Evolutionary conservation across 129 eudicot species (phyloP).

Genomic region (Flaveria sonorensis): DNA sequence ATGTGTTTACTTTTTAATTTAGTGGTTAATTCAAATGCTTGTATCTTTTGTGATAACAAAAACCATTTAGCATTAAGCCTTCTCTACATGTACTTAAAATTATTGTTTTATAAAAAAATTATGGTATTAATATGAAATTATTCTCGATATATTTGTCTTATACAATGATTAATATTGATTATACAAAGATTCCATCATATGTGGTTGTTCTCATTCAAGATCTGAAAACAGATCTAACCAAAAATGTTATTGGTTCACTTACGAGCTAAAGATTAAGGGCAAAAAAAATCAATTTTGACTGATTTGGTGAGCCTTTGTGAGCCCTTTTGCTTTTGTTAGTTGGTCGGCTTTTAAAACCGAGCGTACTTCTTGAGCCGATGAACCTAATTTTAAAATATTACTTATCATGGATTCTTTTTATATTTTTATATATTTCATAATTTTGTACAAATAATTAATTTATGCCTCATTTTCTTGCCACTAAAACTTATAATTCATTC

Average conservation of each 20-base stretch:
- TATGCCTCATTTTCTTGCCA: no score
- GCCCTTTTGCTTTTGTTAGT: background rate
- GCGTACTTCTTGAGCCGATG: background rate
- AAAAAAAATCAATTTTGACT: background rate
- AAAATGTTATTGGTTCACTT: background rate
- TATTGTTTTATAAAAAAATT: background rate
- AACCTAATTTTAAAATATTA: background rate
- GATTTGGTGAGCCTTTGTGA: background rate
- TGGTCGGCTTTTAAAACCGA: background rate
- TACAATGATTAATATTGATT: background rate
- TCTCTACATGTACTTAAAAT: background rate
- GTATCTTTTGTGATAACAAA: background rate
- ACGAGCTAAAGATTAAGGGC: background rate
- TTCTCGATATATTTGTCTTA: background rate
- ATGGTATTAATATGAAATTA: background rate
- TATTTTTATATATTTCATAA: no score
- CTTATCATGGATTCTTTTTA: no score
- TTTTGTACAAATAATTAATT: no score
- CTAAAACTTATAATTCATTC: no score
- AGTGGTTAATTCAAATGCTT: constrained; percentile 4
- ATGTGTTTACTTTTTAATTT: constrained; percentile 12
- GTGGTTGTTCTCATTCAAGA: background rate
- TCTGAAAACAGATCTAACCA: background rate
- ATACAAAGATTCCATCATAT: background rate
- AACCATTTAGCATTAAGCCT: background rate